A percentile compares a stretch with the other conserved stretches of the same genome.
Evolutionary conservation across 495 filamentous ascomycete species (phyloP).

Genomic region (Aspergillus conjunctus): DNA sequence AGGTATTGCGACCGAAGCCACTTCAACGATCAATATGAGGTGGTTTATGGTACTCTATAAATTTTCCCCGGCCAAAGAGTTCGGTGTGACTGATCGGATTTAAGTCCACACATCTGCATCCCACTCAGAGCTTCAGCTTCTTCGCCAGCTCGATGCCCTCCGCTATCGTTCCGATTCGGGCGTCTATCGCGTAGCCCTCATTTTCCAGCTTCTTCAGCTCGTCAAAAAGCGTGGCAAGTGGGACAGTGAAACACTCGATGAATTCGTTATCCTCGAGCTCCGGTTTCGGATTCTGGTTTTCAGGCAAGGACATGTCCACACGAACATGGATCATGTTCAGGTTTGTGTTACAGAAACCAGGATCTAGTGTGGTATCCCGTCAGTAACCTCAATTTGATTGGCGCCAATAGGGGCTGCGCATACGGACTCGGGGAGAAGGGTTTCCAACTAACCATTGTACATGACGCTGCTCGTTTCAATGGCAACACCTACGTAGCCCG

Average conservation of each 20-base stretch:
- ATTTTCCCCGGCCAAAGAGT: not conserved
- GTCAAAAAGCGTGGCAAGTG: slow-evolving; percentile 63
- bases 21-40: not conserved
- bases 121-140: slow-evolving; percentile 50
- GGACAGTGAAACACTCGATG: slow-evolving; percentile 80
- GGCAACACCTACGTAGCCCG: slow-evolving; percentile 78
- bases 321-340: slow-evolving; percentile 79
- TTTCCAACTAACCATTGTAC: slow-evolving; percentile 70
- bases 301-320: slow-evolving; percentile 71
- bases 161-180: slow-evolving; percentile 78
- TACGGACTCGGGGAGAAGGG: not conserved
- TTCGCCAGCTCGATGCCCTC: slow-evolving; percentile 84
- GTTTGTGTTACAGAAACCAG: slow-evolving; percentile 89
- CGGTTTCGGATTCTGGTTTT: slow-evolving; percentile 70
- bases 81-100: not conserved
- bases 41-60: not conserved
- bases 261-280: slow-evolving; percentile 87
- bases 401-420: not conserved
- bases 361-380: slow-evolving; percentile 40
- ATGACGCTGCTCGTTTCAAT: slow-evolving; percentile 72
- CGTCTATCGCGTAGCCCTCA: slow-evolving; percentile 83
- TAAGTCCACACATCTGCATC: slow-evolving; percentile 1
- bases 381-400: not conserved
- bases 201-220: slow-evolving; percentile 69
- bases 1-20: not conserved